Base-by-base conservation (phyloP, 1,284 basidiomycete genomes). In the Amylostereum areolatum region DNA sequence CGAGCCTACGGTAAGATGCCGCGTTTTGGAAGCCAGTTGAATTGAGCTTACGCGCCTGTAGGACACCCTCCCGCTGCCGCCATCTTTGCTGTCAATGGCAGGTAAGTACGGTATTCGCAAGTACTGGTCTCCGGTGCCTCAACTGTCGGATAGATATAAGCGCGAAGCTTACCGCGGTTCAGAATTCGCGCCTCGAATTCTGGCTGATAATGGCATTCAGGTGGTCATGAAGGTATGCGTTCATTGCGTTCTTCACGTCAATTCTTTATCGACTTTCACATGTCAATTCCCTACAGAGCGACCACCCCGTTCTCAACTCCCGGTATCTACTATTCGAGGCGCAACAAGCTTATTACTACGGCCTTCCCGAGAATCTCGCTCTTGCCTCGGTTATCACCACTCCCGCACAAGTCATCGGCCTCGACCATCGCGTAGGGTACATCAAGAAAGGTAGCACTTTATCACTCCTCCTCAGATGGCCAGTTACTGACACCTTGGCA, bases 121-220 rank as follows among this genome's bases (percentile, higher is more conserved):
- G 56, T 50, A 56, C 52, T 43, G 52, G 47, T 49, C 36, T 50
- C 34, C 41, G 32, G 28, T 51, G 70, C 4, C 33, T 74, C 18
- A 70, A 54, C 68, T 63, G 28, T 33, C 32, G n/a, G 25, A 34
- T 30, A 73, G 87, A 47, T 93, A 90, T 67, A 95, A 95, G 66
- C 81, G 87, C 9, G 92, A 95, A 61, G 80, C 89, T 0, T 95
- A 87, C 66, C 76, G 91, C 30, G 90, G 86, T 3, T 87, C 88
- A 2, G 89, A 93, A 57, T 96, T 88, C 64, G 89, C 92, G 0
- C 79, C 90, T 12, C 80, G 82, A 40, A 84, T 97, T 45, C 71
- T 96, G 18, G 73, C 83, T 0, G 84, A 93, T 43, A 77, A 83
- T 46, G 86, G 83, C 2, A 66, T 95, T 28, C 72, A 77, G 33